Conservation (phyloP, 805 yeast species). For the Ogataea corticis region DNA sequence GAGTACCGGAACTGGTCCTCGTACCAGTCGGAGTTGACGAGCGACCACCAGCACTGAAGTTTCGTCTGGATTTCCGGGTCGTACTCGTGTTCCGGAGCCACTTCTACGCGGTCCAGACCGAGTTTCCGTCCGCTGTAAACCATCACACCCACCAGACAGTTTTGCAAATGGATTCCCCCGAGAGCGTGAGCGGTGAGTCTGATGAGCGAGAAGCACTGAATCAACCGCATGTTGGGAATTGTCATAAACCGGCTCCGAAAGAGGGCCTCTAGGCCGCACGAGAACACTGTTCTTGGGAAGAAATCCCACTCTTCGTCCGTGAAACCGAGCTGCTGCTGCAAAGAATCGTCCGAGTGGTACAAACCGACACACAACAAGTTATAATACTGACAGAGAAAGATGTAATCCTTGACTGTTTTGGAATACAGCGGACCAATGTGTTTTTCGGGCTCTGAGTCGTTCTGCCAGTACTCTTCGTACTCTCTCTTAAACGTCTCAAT, state of each 20-base stretch:
- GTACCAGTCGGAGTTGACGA: conserved; percentile 36
- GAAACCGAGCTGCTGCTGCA: conserved; percentile 24
- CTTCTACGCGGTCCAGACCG: conserved; percentile 22
- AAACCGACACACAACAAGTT: conserved; percentile 33
- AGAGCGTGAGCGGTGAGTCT: conserved; percentile 31
- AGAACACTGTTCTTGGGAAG: conserved; percentile 31
- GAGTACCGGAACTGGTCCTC: conserved; percentile 31
- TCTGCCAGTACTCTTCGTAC: conserved; percentile 43
- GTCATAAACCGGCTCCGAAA: conserved; percentile 36
- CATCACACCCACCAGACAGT: conserved; percentile 24
- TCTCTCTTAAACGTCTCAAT: conserved; percentile 65
- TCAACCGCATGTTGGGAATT: conserved; percentile 26
- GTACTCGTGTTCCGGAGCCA: conserved; percentile 3
- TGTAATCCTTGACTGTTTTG: conserved; percentile 28
- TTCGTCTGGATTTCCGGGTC: conserved; percentile 13
- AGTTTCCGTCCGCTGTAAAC: conserved; percentile 28
- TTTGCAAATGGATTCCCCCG: conserved; percentile 33
- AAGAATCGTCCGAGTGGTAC: conserved; percentile 28
- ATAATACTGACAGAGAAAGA: conserved; percentile 34
- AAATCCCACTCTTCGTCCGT: conserved; percentile 28
- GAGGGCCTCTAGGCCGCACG: conserved; percentile 35
- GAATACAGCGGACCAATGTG: conserved; percentile 31
- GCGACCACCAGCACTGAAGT: conserved; percentile 31
- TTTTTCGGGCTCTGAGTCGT: conserved; percentile 17
- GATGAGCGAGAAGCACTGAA: conserved; percentile 32